Evolutionary conservation across 2,329 filamentous ascomycete genomes (phyloP), one percentile per base, ranked within the genome.

Genomic region (Neopestalotiopsis sp.): DNA sequence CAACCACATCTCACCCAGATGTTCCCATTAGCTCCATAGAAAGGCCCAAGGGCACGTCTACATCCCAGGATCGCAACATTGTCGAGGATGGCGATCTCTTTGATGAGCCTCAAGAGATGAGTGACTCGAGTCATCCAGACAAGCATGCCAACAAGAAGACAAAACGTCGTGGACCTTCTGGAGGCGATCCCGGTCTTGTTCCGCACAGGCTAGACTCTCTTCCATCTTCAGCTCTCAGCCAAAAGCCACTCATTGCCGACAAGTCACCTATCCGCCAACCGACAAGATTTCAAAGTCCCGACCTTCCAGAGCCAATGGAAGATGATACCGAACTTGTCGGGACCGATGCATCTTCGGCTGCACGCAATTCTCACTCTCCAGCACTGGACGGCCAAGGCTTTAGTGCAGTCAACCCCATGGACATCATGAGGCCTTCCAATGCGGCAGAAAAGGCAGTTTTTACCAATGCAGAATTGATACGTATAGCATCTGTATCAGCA

Each of bases 251-350:
- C 75, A 73, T 74, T 75, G 74, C 12, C 20, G 61, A 34, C 49
- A 62, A 75, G 42, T 4, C 38, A 9, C n/a, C 38, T n/a, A 17
- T 24, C 10, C 57, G 58, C 28, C 66, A 67, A n/a, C 12, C 40
- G 5, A 66, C 64, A 13, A 75, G 78, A 65, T 75, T 79, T 74
- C 74, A 76, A 73, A 79, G 77, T 70, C 78, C 78, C 57, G 77
- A 75, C 59, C 78, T 79, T 69, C 78, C 77, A 66, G 77, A 78
- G 65, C 77, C 77, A 32, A 78, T 79, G 76, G 74, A 79, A 42
- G 75, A 77, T 17, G 34, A 57, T n/a, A 34, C n/a, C 65, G 71
- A 71, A 38, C 69, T 71, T 62, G 69, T 72, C 65, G 67, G 67
- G 65, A 62, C 70, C 65, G 70, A 71, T 69, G 70, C 71, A 28